Base-by-base conservation (phyloP, 208 protist species). In the Strigomonas culicis region DNA sequence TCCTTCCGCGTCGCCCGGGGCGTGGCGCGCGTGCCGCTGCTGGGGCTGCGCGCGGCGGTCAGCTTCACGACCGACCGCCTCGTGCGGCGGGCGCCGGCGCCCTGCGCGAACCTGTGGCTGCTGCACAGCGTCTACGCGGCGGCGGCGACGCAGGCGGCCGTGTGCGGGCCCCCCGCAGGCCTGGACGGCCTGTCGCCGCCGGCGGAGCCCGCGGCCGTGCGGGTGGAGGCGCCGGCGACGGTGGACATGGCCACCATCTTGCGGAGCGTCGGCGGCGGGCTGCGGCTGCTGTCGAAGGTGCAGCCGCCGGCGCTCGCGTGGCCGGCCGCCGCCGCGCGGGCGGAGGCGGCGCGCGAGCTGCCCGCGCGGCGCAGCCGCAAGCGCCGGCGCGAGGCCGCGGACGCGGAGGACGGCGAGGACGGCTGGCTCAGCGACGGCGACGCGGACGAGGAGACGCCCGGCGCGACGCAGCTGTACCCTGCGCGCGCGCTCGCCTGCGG, bases 401-500 rank as follows among this genome's bases (percentile, higher is more conserved):
- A 31, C 41, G 72, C 11, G 2, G 55, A 55, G 34, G 64, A 39
- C 21, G 59, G 30, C 22, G 28, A 19, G 7, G 50, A 60, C 13
- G 43, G 28, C 4, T 34, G 22, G 41, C 71, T 71, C 30, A 50
- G 41, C 25, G 72, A 62, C 17, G 70, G 41, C 39, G 76, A 72
- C 31, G 60, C 19, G 25, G 63, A 56, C 11, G 65, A 47, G 41
- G 34, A 72, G 34, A 46, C 24, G 7, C 62, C 57, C 31, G 44
- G 61, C 21, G 57, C 59, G 36, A 70, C 61, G 34, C 70, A 63
- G 39, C 66, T 84, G 34, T 80, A 84, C 70, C 78, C 78, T 7
- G 69, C 78, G 1, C 74, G 78, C 39, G 34, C 34, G 27, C 24
- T 84, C 2, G 27, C n/a, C 30, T 46, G 61, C 31, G 25, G 57